Evolutionary conservation across 345 rosid genomes (phyloP), one percentile per base, ranked within the genome.

Genomic region (Leavenworthia alabamica): DNA sequence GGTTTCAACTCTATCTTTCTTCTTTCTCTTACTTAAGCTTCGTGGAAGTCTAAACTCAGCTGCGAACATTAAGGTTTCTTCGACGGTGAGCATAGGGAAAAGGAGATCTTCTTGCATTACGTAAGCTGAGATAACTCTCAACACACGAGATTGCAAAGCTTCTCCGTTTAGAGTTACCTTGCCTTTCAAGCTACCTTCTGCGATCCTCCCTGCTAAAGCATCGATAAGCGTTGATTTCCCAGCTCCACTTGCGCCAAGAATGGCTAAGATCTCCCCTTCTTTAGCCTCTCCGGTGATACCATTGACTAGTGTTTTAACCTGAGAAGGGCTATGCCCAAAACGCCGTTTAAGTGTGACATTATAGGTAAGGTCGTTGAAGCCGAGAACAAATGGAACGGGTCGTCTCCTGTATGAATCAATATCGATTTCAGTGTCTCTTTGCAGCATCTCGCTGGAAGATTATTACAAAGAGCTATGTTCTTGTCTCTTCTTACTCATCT

Each of bases 71-170:
- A 90, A 78, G 3, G 96, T 90, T 79, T 90, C 94, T 27, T 74
- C 75, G 20, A 90, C 96, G 1, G 96, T 86, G 35, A 86, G 61
- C 86, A 58, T 80, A 7, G 97, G 85, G 71, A 82, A 90, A 22
- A 90, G 85, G 54, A 88, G 89, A 63, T 90, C 94, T 9, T 90
- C 94, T 85, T 90, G 97, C 96, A 90, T 84, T 41, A 88, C 96
- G 16, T 88, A 88, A 14, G 97, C 87, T 1, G 94, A 88, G 11
- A 88, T 68, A 85, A 80, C 82, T 86, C 78, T 84, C 82, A 90
- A 10, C 35, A 62, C 6, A 19, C 46, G 61, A 22, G 56, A 23
- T 24, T 29, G 13, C 16, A 31, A 16, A 72, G 82, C 90, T 72
- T 82, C 82, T 14, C 85, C 91, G 16, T 87, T 88, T 15, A 90